Conservation (phyloP, 2,329 filamentous ascomycete genomes). For the Pseudogymnoascus sp. region DNA sequence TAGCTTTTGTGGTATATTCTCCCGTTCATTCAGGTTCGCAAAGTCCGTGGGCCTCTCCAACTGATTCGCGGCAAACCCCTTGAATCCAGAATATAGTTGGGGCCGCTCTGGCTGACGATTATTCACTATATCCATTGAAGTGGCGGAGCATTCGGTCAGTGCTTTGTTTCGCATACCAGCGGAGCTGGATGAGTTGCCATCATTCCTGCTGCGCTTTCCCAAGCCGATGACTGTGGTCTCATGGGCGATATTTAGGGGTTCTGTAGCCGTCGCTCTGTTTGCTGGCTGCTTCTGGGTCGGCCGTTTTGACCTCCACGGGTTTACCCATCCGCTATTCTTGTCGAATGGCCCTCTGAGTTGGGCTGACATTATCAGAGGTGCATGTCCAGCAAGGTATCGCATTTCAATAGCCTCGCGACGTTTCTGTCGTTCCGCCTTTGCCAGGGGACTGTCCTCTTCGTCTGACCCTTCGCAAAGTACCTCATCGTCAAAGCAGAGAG, state of each 20-base stretch:
- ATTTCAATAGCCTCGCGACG: slow-evolving; percentile 52
- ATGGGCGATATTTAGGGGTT: not conserved
- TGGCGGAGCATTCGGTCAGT: not conserved
- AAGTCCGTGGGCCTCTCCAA: not conserved
- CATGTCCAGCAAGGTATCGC: slow-evolving; percentile 47
- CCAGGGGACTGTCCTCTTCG: slow-evolving; percentile 12
- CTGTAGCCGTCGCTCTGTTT: not conserved
- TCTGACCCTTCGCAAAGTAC: not conserved
- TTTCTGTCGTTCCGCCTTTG: slow-evolving; percentile 40
- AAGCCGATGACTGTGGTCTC: not conserved
- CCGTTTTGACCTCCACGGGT: slow-evolving; percentile 39
- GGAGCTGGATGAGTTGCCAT: not conserved
- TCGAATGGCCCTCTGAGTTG: slow-evolving; percentile 54
- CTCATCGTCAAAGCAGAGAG: not conserved
- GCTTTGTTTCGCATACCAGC: not conserved
- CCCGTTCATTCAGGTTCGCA: not conserved
- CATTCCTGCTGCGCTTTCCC: not conserved
- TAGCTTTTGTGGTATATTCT: slow-evolving; percentile 3
- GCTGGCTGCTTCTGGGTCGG: not conserved
- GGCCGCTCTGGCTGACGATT: not conserved
- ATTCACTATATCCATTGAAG: not conserved
- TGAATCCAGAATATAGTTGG: not conserved
- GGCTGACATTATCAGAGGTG: slow-evolving; percentile 51
- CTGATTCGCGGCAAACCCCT: not conserved
- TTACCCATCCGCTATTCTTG: slow-evolving; percentile 38